phyloP scores from a whole-genome alignment of 2,329 filamentous ascomycete genomes.

The Aspergillus terreus region DNA sequence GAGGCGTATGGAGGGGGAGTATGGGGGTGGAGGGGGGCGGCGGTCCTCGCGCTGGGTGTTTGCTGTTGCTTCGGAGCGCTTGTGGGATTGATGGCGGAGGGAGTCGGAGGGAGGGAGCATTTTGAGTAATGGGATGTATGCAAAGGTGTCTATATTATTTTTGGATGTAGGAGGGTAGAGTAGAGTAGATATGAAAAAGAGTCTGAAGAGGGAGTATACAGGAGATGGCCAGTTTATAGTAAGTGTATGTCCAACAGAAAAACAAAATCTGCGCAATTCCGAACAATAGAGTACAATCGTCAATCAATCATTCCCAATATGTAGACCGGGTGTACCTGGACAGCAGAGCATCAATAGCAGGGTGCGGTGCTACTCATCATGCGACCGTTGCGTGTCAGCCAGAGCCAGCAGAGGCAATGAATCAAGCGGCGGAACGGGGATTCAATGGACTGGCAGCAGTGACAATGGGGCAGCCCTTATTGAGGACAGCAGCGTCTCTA shows the following conservation, averaged over 20 bases:
- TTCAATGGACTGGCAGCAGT: background rate
- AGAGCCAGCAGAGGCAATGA: background rate
- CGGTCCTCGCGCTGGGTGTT: constrained; percentile 11
- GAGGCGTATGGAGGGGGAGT: constrained; percentile 9
- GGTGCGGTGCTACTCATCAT: background rate
- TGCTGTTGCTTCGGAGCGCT: constrained; percentile 21
- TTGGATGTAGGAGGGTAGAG: too few species aligned
- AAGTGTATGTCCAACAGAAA: background rate
- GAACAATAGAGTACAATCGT: background rate
- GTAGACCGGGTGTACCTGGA: background rate
- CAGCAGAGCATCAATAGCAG: background rate
- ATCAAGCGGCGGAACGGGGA: background rate
- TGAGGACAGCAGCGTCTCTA: constrained; percentile 6
- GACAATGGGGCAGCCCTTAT: background rate
- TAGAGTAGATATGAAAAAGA: too few species aligned
- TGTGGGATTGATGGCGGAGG: constrained; percentile 24
- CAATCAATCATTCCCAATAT: background rate
- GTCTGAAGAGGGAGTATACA: too few species aligned
- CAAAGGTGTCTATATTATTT: too few species aligned
- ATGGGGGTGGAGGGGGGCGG: constrained; percentile 21
- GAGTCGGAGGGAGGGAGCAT: constrained; percentile 30
- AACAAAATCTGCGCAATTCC: background rate
- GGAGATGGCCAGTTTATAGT: background rate
- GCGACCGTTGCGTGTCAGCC: too few species aligned
- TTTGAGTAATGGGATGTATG: background rate